Base-by-base conservation (phyloP, 768 basidiomycete species). In the Kwoniella sp. region DNA sequence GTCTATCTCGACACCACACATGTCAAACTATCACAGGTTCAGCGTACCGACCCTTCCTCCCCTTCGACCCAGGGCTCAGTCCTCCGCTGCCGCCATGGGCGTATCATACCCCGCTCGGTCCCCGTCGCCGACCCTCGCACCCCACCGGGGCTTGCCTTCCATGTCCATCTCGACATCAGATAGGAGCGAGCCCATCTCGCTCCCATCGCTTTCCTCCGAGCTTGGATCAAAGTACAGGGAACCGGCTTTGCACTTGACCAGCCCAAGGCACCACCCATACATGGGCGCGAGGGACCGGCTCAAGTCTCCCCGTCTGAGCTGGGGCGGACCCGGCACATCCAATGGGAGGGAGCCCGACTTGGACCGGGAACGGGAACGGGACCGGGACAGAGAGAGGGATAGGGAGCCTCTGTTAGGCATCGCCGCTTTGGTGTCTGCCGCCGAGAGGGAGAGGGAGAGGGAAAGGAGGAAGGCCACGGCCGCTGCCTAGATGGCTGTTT, bases 351-450 rank as follows among this genome's bases (percentile, higher is more conserved):
- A 45, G 28, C 43, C 29, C 5, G 37, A 36, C 5, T 19, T 12
- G 15, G 34, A 36, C 5, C 5, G 15, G 5, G 28, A 43, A n/a
- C 22, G 23, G 19, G 39, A 14, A 14, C 9, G 28, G 23, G 44
- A 26, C 7, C 19, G 33, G 31, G 27, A 15, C 10, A 12, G 36
- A 23, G 40, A 32, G 12, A 46, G 38, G 5, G 27, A 43, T 17
- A 41, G 28, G 23, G 32, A 42, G n/a, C 44, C 44, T 32, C 37
- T 50, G 22, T 25, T 60, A 23, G 53, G 53, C 12, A 60, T 60
- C 27, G 58, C 47, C 9, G 58, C 58, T 9, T 28, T 60, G 32
- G 45, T 60, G 19, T 55, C 47, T 46, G 58, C 53, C 9, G 58
- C 58, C 12, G 58, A 60, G 46, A 50, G 8, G 22, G 38, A 50